Evolutionary conservation across 2,329 filamentous ascomycete species (phyloP), one percentile per base, ranked within the genome.

Genomic region (Paradendryphiella salina): DNA sequence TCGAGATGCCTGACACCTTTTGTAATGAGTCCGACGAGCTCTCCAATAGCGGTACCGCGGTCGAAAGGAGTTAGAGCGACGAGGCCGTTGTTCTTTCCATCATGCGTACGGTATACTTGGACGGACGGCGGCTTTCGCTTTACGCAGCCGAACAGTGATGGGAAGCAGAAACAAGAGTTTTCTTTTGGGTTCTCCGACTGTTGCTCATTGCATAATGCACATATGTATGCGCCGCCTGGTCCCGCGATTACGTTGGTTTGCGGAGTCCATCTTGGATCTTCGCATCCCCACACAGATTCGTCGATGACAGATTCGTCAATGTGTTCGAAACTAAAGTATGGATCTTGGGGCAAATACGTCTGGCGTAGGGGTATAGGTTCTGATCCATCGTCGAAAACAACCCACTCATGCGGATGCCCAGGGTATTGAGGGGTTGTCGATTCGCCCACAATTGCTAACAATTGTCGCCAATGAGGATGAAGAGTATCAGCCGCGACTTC

Each of bases 21-120:
- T 0, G 81, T 84, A 26, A 84, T 73, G 20, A 80, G 64, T 3
- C 82, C 82, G 4, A 82, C 75, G 49, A 84, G 82, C 61, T 84
- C 81, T 2, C 80, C 80, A 13, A 84, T 75, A 0, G 79, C 79
- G 1, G 73, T 69, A 9, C 82, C 81, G 26, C 79, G 73, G 36
- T 82, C 79, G 46, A 83, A 81, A 3, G 77, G 66, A 5, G 53
- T 76, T 66, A 70, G 42, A 1, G 78, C 77, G 28, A 76, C 49
- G 1, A 83, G 71, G 0, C 81, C 81, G 46, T 84, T 84, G 59
- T 82, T 82, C 43, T 79, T 79, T 4, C 80, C 80, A 43, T 79
- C 77, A 0, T 74, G 63, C 0, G 80, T 83, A 14, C 77, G 75
- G 59, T 80, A 81, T 8, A 83, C 70, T 55, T 83, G 80, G 1